A percentile compares a stretch with the other conserved stretches of the same genome.
Conservation (phyloP, 2,329 filamentous ascomycete species). For the Stagonosporopsis chrysanthemi region DNA sequence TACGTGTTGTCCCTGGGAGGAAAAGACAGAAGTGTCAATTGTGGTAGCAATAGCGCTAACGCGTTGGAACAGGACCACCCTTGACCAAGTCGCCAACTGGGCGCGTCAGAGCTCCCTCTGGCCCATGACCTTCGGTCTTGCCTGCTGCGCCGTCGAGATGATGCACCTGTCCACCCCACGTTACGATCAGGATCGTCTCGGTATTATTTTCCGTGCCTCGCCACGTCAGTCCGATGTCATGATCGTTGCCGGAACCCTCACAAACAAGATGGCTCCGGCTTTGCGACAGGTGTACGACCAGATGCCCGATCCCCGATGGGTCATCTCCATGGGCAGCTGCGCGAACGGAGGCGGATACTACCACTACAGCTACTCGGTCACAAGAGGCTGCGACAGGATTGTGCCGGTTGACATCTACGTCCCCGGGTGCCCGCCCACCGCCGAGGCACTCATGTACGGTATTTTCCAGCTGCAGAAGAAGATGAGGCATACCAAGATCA, state of each 20-base stretch:
- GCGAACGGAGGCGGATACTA: constrained; percentile 88
- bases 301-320: constrained; percentile 92
- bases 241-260: constrained; percentile 92
- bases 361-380: constrained; percentile 84
- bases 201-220: constrained; percentile 91
- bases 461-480: constrained; percentile 82
- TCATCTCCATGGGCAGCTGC: constrained; percentile 83
- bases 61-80: constrained; percentile 67
- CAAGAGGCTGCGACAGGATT: constrained; percentile 78
- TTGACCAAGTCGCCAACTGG: constrained; percentile 87
- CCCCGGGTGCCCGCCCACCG: constrained; percentile 71
- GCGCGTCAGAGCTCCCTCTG: constrained; percentile 86
- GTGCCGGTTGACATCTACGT: constrained; percentile 87
- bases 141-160: constrained; percentile 93
- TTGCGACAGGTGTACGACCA: constrained; percentile 92
- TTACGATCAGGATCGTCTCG: constrained; percentile 88
- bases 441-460: constrained; percentile 64
- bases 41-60: constrained; percentile 24
- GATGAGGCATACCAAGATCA: constrained; percentile 69
- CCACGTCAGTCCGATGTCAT: constrained; percentile 92
- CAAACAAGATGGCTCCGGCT: constrained; percentile 95
- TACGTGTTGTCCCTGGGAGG: constrained; percentile 58
- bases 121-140: constrained; percentile 90
- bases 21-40: not conserved
- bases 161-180: constrained; percentile 92